Evolutionary conservation across 2,329 filamentous ascomycete species (phyloP).

Genomic region (Aspergillus awamori): DNA sequence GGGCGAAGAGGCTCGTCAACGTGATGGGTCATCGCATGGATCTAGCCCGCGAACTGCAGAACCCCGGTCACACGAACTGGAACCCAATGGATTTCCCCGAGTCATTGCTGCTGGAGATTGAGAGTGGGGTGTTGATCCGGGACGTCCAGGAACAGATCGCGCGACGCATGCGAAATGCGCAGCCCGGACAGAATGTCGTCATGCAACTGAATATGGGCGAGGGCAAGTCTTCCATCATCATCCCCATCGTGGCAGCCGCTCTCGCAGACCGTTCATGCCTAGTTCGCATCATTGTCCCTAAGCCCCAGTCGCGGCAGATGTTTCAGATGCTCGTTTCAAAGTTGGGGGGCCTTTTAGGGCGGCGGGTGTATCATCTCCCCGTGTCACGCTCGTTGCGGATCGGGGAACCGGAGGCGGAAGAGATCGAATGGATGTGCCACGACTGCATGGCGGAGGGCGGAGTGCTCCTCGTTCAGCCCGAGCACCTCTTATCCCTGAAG

Average conservation of each 20-base stretch:
- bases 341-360: conserved; percentile 49
- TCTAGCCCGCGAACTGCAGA: conserved; percentile 43
- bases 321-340: conserved; percentile 44
- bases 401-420: conserved; percentile 26
- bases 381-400: conserved; percentile 53
- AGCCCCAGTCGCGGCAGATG: conserved; percentile 65
- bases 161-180: conserved; percentile 53
- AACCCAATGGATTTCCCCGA: conserved; percentile 57
- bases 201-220: conserved; percentile 74
- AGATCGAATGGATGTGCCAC: conserved; percentile 45
- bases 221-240: conserved; percentile 70
- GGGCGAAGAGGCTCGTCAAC: conserved; percentile 30
- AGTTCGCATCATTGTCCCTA: conserved; percentile 62
- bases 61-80: conserved; percentile 62
- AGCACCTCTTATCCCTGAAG: conserved; percentile 66
- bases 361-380: conserved; percentile 51
- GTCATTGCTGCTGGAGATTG: conserved; percentile 65
- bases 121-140: conserved; percentile 65
- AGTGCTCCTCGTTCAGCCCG: conserved; percentile 64
- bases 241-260: conserved; percentile 62
- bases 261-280: conserved; percentile 56
- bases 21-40: conserved; percentile 20
- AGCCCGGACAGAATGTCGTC: conserved; percentile 50
- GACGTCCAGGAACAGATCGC: conserved; percentile 63
- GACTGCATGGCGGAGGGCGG: conserved; percentile 57